phyloP scores from a whole-genome alignment of 2,329 filamentous ascomycete species.

The Sarocladium kiliense region DNA sequence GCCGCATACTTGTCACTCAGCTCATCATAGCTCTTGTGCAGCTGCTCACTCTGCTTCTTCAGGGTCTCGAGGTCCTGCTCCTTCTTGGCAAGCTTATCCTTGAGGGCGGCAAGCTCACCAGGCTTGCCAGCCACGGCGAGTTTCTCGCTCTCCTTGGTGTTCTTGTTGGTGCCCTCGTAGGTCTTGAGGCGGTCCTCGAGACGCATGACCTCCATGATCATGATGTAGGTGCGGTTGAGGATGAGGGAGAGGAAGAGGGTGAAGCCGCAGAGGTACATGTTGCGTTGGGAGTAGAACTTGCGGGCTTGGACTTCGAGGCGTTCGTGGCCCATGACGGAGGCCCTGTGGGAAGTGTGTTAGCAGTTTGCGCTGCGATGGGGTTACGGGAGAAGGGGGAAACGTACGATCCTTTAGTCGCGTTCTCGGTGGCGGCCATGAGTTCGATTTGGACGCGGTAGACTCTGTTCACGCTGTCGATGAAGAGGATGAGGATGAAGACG shows the following conservation, averaged over 20 bases:
- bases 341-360: constrained; percentile 22
- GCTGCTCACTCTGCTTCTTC: constrained; percentile 86
- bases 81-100: constrained; percentile 69
- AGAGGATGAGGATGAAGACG: constrained; percentile 97
- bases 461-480: constrained; percentile 91
- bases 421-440: constrained; percentile 66
- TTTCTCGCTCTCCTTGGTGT: constrained; percentile 65
- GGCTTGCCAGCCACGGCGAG: constrained; percentile 67
- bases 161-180: constrained; percentile 56
- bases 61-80: constrained; percentile 79
- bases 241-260: constrained; percentile 98
- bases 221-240: constrained; percentile 96
- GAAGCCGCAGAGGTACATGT: constrained; percentile 99
- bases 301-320: constrained; percentile 97
- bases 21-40: constrained; percentile 79
- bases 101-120: constrained; percentile 67
- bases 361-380: too few species aligned
- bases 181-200: constrained; percentile 89
- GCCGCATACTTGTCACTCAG: constrained; percentile 76
- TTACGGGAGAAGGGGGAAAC: too few species aligned
- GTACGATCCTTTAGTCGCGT: constrained; percentile 36
- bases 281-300: constrained; percentile 99
- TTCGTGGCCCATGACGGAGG: constrained; percentile 80
- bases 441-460: constrained; percentile 97
- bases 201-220: constrained; percentile 87